These are phyloP conservation scores for Macrocystidia cucumis DNA, from an alignment of 1,284 basidiomycete species.

Conservation along the genomic window DNA sequence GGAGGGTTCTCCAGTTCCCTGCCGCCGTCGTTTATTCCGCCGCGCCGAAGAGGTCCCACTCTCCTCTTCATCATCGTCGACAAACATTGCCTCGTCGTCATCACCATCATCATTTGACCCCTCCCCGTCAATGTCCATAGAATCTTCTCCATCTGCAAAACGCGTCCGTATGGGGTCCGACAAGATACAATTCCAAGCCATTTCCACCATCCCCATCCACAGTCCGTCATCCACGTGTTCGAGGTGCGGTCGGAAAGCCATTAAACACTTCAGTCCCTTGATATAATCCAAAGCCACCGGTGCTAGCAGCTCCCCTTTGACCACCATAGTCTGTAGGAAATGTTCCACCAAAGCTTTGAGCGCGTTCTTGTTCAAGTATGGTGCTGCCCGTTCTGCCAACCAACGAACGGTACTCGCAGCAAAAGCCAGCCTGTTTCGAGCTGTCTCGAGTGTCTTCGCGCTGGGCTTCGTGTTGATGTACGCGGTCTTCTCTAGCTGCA, in stretches of 20 bases:
- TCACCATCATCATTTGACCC: conserved; percentile 18
- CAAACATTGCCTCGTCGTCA: conserved; percentile 22
- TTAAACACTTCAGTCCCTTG: conserved; percentile 60
- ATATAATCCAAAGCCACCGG: conserved; percentile 76
- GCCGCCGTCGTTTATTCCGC: conserved; percentile 24
- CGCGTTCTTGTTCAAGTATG: conserved; percentile 45
- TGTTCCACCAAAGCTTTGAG: conserved; percentile 57
- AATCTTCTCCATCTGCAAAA: conserved; percentile 28
- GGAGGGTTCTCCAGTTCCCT: conserved; percentile 13
- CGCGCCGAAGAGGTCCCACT: conserved; percentile 15
- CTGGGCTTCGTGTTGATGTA: conserved; percentile 33
- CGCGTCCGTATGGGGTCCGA: conserved; percentile 45
- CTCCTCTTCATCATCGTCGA: conserved; percentile 20
- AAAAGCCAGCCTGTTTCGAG: conserved; percentile 52
- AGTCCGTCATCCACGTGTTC: conserved; percentile 59
- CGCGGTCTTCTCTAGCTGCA: conserved; percentile 54
- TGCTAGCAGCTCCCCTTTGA: conserved; percentile 48
- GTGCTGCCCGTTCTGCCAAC: conserved; percentile 53
- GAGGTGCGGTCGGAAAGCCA: conserved; percentile 69
- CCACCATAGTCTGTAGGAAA: conserved; percentile 55
- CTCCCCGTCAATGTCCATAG: conserved; percentile 14
- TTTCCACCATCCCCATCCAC: conserved; percentile 66
- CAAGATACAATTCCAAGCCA: conserved; percentile 74
- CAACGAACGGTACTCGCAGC: conserved; percentile 63
- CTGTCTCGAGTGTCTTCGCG: conserved; percentile 27